A percentile compares a stretch with the other conserved stretches of the same genome.
phyloP scores from a whole-genome alignment of 2,329 filamentous ascomycete species.

The Stemphylium lycopersici region DNA sequence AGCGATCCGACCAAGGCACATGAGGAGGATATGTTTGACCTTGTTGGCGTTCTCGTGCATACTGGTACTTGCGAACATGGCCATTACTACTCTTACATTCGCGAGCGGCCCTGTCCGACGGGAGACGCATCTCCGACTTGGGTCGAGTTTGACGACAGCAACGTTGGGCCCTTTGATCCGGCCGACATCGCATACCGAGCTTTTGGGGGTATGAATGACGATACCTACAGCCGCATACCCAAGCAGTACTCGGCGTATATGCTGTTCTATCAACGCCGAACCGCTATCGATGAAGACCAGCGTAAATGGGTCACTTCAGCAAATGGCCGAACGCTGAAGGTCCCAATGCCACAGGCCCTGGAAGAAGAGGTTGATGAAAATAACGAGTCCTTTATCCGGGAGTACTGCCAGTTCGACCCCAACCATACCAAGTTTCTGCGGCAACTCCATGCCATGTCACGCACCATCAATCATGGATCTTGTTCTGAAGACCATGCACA shows the following conservation, averaged over 20 bases:
- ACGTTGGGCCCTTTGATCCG: constrained; percentile 77
- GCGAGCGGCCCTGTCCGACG: constrained; percentile 70
- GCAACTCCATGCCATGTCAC: constrained; percentile 65
- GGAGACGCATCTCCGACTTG: constrained; percentile 61
- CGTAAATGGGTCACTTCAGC: constrained; percentile 49
- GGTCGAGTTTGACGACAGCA: constrained; percentile 95
- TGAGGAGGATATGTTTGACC: constrained; percentile 80
- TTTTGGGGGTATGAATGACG: constrained; percentile 60
- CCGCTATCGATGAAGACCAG: constrained; percentile 60
- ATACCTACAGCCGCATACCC: constrained; percentile 34
- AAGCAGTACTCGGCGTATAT: constrained; percentile 80
- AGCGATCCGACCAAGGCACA: constrained; percentile 64
- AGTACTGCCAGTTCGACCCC: constrained; percentile 80
- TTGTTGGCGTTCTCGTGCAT: constrained; percentile 95
- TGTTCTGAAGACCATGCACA: constrained; percentile 56
- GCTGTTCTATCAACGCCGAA: constrained; percentile 90
- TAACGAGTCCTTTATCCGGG: constrained; percentile 74
- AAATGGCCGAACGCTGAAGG: constrained; percentile 53
- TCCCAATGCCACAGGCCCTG: constrained; percentile 54
- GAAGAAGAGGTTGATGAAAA: constrained; percentile 67
- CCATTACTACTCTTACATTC: constrained; percentile 96
- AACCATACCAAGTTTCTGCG: constrained; percentile 71
- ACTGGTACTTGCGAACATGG: constrained; percentile 91
- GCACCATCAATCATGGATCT: constrained; percentile 54
- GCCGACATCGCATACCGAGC: constrained; percentile 74